These are phyloP conservation scores for Climacium dendroides DNA, from an alignment of 225 moss, liverwort and hornwort genomes.

Conservation along the genomic window DNA sequence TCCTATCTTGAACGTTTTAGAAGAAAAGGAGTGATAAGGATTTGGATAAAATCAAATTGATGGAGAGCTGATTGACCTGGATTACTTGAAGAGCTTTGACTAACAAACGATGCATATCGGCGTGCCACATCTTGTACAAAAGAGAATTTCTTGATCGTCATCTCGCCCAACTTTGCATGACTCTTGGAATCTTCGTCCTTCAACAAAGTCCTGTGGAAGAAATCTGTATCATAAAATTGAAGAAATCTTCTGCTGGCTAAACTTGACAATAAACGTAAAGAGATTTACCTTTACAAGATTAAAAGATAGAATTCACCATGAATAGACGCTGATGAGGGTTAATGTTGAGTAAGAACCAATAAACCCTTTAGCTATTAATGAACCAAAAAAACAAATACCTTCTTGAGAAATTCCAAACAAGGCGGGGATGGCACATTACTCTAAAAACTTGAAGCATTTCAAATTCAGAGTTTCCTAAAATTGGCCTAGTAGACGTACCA, in stretches of 20 bases:
- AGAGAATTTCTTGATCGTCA: slow-evolving; percentile 60
- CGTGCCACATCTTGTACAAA: slow-evolving; percentile 84
- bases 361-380: not conserved
- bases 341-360: not conserved
- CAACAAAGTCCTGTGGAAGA: slow-evolving; percentile 30
- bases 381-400: not conserved
- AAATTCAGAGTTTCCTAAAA: not conserved
- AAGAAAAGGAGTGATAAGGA: not conserved
- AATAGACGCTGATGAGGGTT: not conserved
- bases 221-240: not conserved
- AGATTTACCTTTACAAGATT: not conserved
- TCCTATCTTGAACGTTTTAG: not conserved
- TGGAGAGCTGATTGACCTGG: slow-evolving; percentile 11
- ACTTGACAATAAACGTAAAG: not conserved
- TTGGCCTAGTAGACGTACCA: slow-evolving; percentile 33
- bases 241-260: not conserved
- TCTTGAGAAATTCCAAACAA: not conserved
- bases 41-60: not conserved
- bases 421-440: not conserved
- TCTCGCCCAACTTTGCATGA: slow-evolving; percentile 55
- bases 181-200: slow-evolving; percentile 66
- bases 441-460: not conserved
- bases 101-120: slow-evolving; percentile 63
- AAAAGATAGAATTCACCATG: not conserved
- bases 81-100: slow-evolving; percentile 40